Percentiles rank a stretch among this genome's conserved stretches.
Conservation (phyloP, 129 eudicot genomes). For the Kitagawia praeruptora region DNA sequence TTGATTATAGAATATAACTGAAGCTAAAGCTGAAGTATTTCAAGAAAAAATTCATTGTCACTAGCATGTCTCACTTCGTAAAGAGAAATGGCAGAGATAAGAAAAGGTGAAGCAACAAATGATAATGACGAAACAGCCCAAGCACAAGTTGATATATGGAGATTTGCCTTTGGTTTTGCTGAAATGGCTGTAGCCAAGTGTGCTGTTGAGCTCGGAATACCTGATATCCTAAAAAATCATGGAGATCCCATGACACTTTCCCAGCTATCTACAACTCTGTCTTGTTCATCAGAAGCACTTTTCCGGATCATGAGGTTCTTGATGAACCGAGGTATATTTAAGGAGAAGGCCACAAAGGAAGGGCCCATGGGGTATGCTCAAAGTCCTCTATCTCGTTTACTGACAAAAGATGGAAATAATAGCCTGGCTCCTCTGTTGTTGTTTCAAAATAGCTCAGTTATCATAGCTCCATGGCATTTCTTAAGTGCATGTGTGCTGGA, state of each 20-base stretch:
- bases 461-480: conserved; percentile 66
- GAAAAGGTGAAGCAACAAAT: not conserved
- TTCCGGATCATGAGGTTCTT: conserved; percentile 67
- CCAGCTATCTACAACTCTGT: conserved; percentile 37
- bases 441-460: conserved; percentile 33
- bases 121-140: conserved; percentile 28
- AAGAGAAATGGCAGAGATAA: conserved; percentile 14
- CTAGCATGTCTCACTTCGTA: not conserved
- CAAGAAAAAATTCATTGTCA: no score
- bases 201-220: conserved; percentile 55
- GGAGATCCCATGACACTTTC: conserved; percentile 29
- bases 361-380: conserved; percentile 27
- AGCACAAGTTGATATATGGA: conserved; percentile 52
- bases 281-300: conserved; percentile 35
- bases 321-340: conserved; percentile 39
- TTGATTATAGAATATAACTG: no score
- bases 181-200: conserved; percentile 62
- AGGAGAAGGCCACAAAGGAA: conserved; percentile 16
- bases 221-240: conserved; percentile 46
- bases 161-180: conserved; percentile 41
- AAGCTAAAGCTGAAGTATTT: no score
- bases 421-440: conserved; percentile 46
- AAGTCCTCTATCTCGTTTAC: conserved; percentile 54
- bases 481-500: conserved; percentile 32
- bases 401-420: conserved; percentile 22